phyloP scores from a whole-genome alignment of 129 eudicot species.

The Cynara cardunculus region DNA sequence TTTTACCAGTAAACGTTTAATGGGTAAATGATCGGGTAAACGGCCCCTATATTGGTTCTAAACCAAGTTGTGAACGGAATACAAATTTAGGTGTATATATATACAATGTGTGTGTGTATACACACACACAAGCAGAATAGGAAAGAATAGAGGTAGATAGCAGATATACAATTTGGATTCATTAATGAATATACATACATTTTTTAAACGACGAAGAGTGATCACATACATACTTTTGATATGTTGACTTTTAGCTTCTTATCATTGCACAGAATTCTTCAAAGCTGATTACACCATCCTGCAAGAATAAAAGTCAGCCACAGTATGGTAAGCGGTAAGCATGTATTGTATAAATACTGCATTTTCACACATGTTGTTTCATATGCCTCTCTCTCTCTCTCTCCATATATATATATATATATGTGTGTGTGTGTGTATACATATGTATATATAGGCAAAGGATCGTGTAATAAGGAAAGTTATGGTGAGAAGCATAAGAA shows the following conservation, averaged over 20 bases:
- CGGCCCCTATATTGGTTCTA: neutral
- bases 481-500: too few species aligned
- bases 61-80: neutral
- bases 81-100: neutral
- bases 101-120: too few species aligned
- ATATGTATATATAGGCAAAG: too few species aligned
- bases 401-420: too few species aligned
- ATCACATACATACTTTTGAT: neutral
- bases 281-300: conserved; percentile 21
- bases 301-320: conserved; percentile 2
- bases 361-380: too few species aligned
- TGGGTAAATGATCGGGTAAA: too few species aligned
- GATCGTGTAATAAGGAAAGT: too few species aligned
- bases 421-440: too few species aligned
- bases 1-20: too few species aligned
- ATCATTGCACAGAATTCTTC: conserved; percentile 21
- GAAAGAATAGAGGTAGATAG: neutral
- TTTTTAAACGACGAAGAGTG: neutral
- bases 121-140: neutral
- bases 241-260: conserved; percentile 7
- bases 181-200: neutral
- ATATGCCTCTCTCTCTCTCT: too few species aligned
- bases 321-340: too few species aligned
- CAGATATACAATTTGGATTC: neutral
- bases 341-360: too few species aligned